Conservation (phyloP, 257 asterid genomes). For the Solanum appendiculatum region DNA sequence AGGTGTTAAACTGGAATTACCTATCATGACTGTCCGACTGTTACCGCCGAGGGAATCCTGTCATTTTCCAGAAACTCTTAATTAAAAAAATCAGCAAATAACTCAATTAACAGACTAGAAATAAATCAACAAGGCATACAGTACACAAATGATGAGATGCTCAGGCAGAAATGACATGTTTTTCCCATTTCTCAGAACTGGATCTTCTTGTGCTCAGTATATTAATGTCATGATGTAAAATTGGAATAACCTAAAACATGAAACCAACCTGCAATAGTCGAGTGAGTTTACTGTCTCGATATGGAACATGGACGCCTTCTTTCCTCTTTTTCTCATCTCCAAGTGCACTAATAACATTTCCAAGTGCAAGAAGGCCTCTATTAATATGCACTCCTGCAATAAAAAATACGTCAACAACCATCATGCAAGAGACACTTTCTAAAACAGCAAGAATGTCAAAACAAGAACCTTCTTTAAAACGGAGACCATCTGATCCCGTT, state of each 20-base stretch:
- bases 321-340: conserved; percentile 97
- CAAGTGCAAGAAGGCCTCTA: conserved; percentile 97
- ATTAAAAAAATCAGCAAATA: not conserved
- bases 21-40: conserved; percentile 98
- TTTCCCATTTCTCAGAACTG: not conserved
- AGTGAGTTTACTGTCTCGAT: conserved; percentile 98
- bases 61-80: conserved; percentile 11
- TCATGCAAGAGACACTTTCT: not conserved
- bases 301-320: conserved; percentile 95
- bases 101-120: not conserved
- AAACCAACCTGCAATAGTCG: conserved; percentile 80
- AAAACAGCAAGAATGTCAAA: not conserved
- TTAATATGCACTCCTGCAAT: conserved; percentile 93
- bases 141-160: not conserved
- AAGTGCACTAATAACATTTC: conserved; percentile 96
- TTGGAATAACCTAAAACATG: not conserved
- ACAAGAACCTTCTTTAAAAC: conserved; percentile 85
- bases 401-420: conserved; percentile 2
- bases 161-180: not conserved
- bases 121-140: not conserved
- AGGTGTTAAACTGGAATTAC: conserved; percentile 23
- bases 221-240: not conserved
- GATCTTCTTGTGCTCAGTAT: not conserved
- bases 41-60: conserved; percentile 99
- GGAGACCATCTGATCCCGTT: conserved; percentile 97